Evolutionary conservation across 2,329 filamentous ascomycete genomes (phyloP).

Genomic region (Fusarium nygamai): DNA sequence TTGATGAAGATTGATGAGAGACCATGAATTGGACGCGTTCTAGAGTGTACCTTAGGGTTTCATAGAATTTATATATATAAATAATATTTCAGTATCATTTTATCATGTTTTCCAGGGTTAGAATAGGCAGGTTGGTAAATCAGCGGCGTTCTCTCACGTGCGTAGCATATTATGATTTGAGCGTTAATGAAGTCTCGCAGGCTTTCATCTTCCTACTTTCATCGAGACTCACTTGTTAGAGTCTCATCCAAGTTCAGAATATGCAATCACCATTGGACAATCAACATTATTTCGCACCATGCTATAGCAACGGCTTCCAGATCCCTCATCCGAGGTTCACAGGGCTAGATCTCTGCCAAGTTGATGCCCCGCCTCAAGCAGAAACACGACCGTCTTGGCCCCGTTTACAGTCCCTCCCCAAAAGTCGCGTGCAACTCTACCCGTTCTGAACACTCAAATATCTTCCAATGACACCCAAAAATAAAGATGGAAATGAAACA

Average conservation of each 20-base stretch:
- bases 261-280: too few relatives aligned
- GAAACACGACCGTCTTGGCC: neutral
- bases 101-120: accelerated
- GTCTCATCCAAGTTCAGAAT: accelerated
- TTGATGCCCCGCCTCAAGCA: neutral
- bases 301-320: accelerated
- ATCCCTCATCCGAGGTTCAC: neutral
- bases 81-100: accelerated
- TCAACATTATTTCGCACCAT: too few relatives aligned
- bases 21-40: too few relatives aligned
- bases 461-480: neutral
- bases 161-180: neutral
- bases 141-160: accelerated
- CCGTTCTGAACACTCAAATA: neutral
- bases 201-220: accelerated
- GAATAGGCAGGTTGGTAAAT: accelerated
- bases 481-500: neutral
- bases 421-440: neutral
- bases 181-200: accelerated
- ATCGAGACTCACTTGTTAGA: accelerated
- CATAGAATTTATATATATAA: accelerated
- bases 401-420: neutral
- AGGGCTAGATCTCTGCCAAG: neutral
- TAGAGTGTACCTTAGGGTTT: neutral
- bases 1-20: neutral